phyloP scores from a whole-genome alignment of 2,329 filamentous ascomycete genomes.

The Leptodontidium sp. region DNA sequence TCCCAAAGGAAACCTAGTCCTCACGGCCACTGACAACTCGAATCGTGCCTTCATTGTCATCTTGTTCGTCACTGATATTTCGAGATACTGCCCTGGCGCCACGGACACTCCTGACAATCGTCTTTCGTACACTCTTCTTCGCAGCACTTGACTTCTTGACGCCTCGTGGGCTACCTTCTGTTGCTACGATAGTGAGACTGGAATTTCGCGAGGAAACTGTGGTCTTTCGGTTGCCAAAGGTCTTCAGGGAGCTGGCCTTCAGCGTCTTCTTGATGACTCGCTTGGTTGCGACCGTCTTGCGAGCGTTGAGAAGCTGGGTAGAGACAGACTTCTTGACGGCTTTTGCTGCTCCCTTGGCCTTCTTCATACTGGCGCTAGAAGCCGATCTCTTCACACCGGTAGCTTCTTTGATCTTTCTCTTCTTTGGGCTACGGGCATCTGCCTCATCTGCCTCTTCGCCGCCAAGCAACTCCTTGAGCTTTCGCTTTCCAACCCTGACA shows the following conservation, averaged over 20 bases:
- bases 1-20: conserved; percentile 20
- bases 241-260: conserved; percentile 40
- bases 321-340: conserved; percentile 52
- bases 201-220: conserved; percentile 39
- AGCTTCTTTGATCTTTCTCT: conserved; percentile 56
- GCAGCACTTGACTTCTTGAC: conserved; percentile 22
- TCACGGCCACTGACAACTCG: conserved; percentile 33
- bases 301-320: conserved; percentile 36
- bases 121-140: conserved; percentile 33
- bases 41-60: conserved; percentile 35
- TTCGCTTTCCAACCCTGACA: conserved; percentile 62
- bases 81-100: conserved; percentile 25
- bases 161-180: conserved; percentile 26
- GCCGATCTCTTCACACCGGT: conserved; percentile 48
- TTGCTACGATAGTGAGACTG: conserved; percentile 37
- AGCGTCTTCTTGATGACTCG: conserved; percentile 36
- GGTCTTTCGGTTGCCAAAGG: conserved; percentile 39
- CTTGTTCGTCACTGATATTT: conserved; percentile 18
- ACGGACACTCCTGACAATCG: conserved; percentile 32
- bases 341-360: conserved; percentile 49
- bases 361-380: conserved; percentile 47
- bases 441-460: conserved; percentile 38
- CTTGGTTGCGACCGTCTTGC: conserved; percentile 33
- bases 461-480: conserved; percentile 61
- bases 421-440: conserved; percentile 49